phyloP scores from a whole-genome alignment of 2,329 filamentous ascomycete genomes.

The Calonectria naviculata region DNA sequence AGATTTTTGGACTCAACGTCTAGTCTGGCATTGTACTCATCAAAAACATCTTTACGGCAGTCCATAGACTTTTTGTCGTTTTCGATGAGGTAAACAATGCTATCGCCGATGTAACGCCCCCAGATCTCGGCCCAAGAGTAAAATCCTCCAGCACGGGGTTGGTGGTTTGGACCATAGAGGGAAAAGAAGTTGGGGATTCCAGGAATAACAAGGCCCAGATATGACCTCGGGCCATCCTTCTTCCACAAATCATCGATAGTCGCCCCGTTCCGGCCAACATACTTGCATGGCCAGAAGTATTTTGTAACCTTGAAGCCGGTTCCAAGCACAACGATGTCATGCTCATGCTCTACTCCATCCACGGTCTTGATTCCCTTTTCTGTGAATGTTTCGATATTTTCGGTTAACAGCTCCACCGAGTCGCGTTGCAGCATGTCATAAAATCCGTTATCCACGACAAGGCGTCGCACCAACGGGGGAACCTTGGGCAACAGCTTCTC shows the following conservation, averaged over 20 bases:
- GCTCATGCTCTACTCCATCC: background rate
- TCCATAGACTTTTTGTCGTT: conserved; percentile 17
- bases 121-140: conserved; percentile 23
- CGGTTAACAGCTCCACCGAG: conserved; percentile 3
- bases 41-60: conserved; percentile 9
- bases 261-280: conserved; percentile 11
- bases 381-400: conserved; percentile 8
- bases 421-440: conserved; percentile 15
- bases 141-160: conserved; percentile 16
- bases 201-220: conserved; percentile 6
- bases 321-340: conserved; percentile 7
- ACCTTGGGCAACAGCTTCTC: conserved; percentile 16
- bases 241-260: conserved; percentile 13
- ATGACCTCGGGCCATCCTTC: conserved; percentile 15
- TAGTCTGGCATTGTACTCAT: conserved; percentile 11
- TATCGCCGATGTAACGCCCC: conserved; percentile 6
- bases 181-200: conserved; percentile 17
- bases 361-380: conserved; percentile 5
- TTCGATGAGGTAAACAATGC: conserved; percentile 11
- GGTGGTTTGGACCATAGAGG: conserved; percentile 18
- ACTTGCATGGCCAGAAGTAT: conserved; percentile 18
- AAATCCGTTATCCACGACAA: conserved; percentile 21
- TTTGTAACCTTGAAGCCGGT: conserved; percentile 21
- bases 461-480: conserved; percentile 11
- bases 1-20: conserved; percentile 3